Evolutionary conservation across 305 asterid species (phyloP).

Genomic region (Solanum chacoense): DNA sequence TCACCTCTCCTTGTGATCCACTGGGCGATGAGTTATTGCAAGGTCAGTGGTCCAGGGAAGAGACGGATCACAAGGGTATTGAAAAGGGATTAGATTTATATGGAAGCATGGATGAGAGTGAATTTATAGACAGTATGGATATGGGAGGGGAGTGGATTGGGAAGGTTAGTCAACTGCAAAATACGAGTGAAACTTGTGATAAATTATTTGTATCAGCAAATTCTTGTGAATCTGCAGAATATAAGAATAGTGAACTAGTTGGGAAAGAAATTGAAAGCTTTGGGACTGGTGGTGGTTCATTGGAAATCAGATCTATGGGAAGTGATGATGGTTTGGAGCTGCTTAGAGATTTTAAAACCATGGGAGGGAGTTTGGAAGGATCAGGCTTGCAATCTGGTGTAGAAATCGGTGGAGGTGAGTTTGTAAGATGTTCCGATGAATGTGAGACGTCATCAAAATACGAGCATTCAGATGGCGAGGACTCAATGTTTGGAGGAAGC

Average conservation of each 20-base stretch:
- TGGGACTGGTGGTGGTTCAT: constrained; percentile 2
- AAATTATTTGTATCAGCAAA: neutral
- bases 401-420: constrained; percentile 6
- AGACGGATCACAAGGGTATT: neutral
- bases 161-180: neutral
- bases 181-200: neutral
- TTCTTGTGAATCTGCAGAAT: constrained; percentile 15
- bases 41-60: constrained; percentile 24
- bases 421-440: constrained; percentile 30
- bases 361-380: constrained; percentile 11
- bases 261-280: constrained; percentile 5
- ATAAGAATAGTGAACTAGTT: constrained; percentile 6
- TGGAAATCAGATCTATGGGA: neutral
- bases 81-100: constrained; percentile 20
- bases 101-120: constrained; percentile 19
- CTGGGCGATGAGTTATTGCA: constrained; percentile 50
- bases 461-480: constrained; percentile 71
- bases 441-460: constrained; percentile 38
- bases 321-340: constrained; percentile 8
- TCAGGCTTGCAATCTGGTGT: neutral
- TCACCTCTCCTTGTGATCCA: constrained; percentile 24
- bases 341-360: constrained; percentile 2
- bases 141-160: constrained; percentile 16
- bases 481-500: constrained; percentile 71
- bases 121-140: constrained; percentile 22